Percentiles rank a stretch among this genome's conserved stretches.
These are phyloP conservation scores for Phtheirospermum japonicum DNA, from an alignment of 257 asterid species.

Conservation along the genomic window DNA sequence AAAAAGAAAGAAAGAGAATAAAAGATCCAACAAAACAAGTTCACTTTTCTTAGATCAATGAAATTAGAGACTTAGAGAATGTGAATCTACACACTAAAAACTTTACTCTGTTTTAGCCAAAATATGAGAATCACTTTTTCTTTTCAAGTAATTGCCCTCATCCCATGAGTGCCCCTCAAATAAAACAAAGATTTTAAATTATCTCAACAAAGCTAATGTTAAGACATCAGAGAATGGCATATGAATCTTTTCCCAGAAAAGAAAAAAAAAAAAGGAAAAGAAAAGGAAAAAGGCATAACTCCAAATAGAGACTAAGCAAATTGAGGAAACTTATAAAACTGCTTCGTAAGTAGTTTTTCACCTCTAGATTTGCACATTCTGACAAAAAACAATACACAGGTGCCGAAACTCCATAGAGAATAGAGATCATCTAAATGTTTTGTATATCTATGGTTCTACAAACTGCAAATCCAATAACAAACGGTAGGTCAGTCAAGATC, in stretches of 20 bases:
- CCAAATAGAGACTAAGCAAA: neutral
- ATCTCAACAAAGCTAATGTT: neutral
- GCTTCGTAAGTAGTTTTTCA: neutral
- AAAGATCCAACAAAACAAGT: too few species aligned
- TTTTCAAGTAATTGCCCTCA: neutral
- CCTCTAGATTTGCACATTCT: conserved; percentile 20
- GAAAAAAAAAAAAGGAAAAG: too few species aligned
- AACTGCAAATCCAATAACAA: conserved; percentile 21
- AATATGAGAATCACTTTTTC: too few species aligned
- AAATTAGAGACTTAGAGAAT: too few species aligned
- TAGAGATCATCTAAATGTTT: neutral
- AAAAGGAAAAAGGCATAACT: too few species aligned
- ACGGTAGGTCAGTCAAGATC: conserved; percentile 13
- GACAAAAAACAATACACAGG: conserved; percentile 19
- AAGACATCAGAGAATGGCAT: neutral
- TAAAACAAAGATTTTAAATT: neutral
- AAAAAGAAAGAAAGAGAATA: too few species aligned
- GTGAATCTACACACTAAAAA: too few species aligned
- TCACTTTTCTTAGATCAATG: too few species aligned
- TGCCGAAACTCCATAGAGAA: conserved; percentile 21
- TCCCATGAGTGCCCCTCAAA: neutral
- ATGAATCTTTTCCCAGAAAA: too few species aligned
- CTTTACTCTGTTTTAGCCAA: too few species aligned
- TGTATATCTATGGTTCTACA: conserved; percentile 10
- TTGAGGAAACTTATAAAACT: neutral